These are phyloP conservation scores for Coriaria nepalensis DNA, from an alignment of 306 rosid species.

Conservation along the genomic window DNA sequence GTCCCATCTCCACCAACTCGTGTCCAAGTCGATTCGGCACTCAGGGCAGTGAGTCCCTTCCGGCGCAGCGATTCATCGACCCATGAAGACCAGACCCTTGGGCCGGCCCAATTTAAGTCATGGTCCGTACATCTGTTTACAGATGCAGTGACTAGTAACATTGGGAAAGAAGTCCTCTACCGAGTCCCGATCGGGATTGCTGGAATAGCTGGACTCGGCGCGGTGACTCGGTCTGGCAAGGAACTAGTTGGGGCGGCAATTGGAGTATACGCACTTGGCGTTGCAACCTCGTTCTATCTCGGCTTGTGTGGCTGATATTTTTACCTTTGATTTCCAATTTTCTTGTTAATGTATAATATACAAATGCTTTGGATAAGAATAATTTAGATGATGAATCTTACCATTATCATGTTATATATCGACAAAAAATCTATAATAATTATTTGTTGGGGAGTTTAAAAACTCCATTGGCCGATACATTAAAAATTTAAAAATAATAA, in stretches of 20 bases:
- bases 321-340: not conserved
- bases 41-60: conserved; percentile 22
- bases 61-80: too few species aligned
- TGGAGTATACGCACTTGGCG: conserved; percentile 58
- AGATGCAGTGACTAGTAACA: conserved; percentile 34
- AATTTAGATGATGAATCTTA: too few species aligned
- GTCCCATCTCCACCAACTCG: conserved; percentile 45
- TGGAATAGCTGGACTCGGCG: conserved; percentile 60
- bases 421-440: too few species aligned
- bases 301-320: conserved; percentile 29
- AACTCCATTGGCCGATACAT: too few species aligned
- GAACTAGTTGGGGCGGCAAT: conserved; percentile 39
- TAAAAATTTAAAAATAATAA: too few species aligned
- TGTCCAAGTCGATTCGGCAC: conserved; percentile 50
- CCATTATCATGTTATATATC: too few species aligned
- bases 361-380: too few species aligned
- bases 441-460: too few species aligned
- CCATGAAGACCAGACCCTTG: conserved; percentile 16
- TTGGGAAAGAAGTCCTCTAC: conserved; percentile 30
- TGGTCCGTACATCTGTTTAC: conserved; percentile 63
- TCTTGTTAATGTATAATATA: too few species aligned
- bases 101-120: conserved; percentile 25
- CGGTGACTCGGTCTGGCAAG: conserved; percentile 32
- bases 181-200: conserved; percentile 61
- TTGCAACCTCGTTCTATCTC: conserved; percentile 37